Percentiles rank a stretch among this genome's conserved stretches.
phyloP scores from a whole-genome alignment of 306 rosid species.

The Quercus bicolor region DNA sequence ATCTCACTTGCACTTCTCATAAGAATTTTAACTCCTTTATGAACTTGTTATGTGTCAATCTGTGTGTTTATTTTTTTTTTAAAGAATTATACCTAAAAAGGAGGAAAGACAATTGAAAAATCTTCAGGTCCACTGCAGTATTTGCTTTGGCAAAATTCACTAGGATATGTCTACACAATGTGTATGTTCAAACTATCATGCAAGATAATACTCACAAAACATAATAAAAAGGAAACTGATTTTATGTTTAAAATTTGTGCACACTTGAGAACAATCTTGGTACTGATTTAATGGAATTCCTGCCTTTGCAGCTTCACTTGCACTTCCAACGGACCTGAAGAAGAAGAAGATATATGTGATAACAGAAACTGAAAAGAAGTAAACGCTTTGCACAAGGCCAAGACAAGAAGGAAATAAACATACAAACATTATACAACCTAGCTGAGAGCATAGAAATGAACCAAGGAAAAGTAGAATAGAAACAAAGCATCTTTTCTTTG shows the following conservation, averaged over 20 bases:
- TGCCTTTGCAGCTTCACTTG: constrained; percentile 58
- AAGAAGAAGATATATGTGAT: background rate
- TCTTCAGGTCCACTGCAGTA: background rate
- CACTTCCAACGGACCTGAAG: constrained; percentile 53
- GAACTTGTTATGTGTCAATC: background rate
- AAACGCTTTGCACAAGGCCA: constrained; percentile 2
- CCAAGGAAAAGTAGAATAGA: background rate
- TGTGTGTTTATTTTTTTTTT: background rate
- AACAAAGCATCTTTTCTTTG: background rate
- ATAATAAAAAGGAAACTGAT: constrained; percentile 22
- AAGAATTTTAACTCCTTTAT: background rate
- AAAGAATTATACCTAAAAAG: background rate
- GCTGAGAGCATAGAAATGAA: background rate
- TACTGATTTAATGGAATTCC: constrained; percentile 50
- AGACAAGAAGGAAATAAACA: background rate
- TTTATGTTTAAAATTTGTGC: constrained; percentile 24
- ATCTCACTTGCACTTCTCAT: background rate
- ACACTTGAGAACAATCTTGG: constrained; percentile 45
- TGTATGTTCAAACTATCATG: constrained; percentile 11
- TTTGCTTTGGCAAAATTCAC: constrained; percentile 18
- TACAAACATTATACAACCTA: background rate
- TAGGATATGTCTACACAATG: constrained; percentile 11
- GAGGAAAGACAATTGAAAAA: background rate
- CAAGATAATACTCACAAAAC: constrained; percentile 13
- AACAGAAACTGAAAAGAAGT: background rate